Percentiles rank a stretch among this genome's conserved stretches.
These are phyloP conservation scores for Endotrypanum monterogeii DNA, from an alignment of 208 protist genomes.

Conservation along the genomic window DNA sequence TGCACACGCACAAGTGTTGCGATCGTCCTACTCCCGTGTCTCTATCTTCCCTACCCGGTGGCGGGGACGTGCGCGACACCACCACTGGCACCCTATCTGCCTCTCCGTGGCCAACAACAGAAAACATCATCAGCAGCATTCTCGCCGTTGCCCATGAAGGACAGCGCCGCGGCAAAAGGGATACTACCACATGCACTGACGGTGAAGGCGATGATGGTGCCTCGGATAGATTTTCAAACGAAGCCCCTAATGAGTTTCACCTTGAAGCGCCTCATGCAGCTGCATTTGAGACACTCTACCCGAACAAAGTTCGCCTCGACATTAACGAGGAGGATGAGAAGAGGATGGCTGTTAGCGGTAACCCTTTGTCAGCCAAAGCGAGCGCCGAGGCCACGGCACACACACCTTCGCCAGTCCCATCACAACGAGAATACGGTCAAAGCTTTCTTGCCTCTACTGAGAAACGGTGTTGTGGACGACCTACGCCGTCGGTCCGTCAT, in stretches of 20 bases:
- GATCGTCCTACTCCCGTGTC: conserved; percentile 36
- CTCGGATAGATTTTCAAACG: conserved; percentile 8
- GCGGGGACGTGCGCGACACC: conserved; percentile 12
- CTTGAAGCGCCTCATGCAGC: neutral
- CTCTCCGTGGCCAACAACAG: conserved; percentile 47
- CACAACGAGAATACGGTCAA: conserved; percentile 29
- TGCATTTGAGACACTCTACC: neutral
- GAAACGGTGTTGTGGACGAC: conserved; percentile 31
- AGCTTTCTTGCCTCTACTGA: conserved; percentile 40
- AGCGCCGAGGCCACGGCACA: neutral
- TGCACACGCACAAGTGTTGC: conserved; percentile 18
- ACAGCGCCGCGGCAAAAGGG: conserved; percentile 22
- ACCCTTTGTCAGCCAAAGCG: neutral
- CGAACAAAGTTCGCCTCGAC: no score
- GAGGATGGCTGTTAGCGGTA: neutral
- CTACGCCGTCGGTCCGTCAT: conserved; percentile 19
- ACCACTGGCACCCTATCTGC: conserved; percentile 14
- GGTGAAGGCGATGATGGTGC: neutral
- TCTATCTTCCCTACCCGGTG: conserved; percentile 27
- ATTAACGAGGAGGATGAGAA: neutral
- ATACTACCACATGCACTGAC: neutral
- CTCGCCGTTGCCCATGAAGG: conserved; percentile 17
- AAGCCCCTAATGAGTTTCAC: neutral
- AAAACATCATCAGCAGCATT: conserved; percentile 46
- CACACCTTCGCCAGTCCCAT: conserved; percentile 40